Conservation (phyloP, 1,284 basidiomycete genomes). For the Grifola frondosa region DNA sequence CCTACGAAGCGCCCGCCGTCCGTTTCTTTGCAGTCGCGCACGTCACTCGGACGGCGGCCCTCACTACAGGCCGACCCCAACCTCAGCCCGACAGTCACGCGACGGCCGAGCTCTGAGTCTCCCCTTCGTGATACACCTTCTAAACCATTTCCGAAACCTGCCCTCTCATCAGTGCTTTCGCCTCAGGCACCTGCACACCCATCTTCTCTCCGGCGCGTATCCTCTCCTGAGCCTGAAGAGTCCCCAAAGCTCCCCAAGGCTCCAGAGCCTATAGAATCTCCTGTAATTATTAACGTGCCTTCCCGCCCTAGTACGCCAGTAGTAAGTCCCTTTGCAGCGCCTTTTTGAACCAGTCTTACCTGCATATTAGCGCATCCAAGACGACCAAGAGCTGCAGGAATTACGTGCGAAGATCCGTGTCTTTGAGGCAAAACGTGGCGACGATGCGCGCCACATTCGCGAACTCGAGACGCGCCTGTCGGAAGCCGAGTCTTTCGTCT, state of each 20-base stretch:
- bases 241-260: neutral
- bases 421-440: conserved; percentile 82
- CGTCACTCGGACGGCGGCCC: conserved; percentile 32
- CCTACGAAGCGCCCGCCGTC: conserved; percentile 42
- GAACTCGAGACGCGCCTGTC: conserved; percentile 83
- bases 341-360: neutral
- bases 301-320: conserved; percentile 24
- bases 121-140: conserved; percentile 16
- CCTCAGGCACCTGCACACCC: conserved; percentile 20
- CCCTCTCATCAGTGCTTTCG: conserved; percentile 14
- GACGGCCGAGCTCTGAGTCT: conserved; percentile 25
- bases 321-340: conserved; percentile 22
- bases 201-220: conserved; percentile 23
- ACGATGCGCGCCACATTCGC: conserved; percentile 82
- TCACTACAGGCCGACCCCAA: conserved; percentile 22
- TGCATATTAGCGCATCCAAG: conserved; percentile 23
- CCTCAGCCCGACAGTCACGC: conserved; percentile 24
- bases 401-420: conserved; percentile 82
- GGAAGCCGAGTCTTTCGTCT: conserved; percentile 85
- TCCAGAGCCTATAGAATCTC: too few species aligned
- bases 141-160: conserved; percentile 17
- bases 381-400: conserved; percentile 75
- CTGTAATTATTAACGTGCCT: conserved; percentile 10
- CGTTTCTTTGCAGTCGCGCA: conserved; percentile 34
- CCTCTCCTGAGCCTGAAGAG: conserved; percentile 17